phyloP scores from a whole-genome alignment of 805 yeast genomes.

The Starmera amethionina region DNA sequence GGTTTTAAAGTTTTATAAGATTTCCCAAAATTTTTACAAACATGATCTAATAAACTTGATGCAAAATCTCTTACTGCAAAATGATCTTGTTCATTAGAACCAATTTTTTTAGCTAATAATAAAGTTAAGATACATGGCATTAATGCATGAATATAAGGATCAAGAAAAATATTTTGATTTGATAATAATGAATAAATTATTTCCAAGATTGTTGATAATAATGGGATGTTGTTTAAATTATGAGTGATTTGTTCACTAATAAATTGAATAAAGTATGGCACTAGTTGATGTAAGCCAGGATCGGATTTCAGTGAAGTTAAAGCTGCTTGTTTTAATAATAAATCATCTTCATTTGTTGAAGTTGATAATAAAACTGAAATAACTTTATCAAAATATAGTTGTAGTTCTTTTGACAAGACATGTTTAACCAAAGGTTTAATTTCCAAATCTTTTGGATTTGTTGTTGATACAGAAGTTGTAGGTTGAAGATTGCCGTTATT shows the following conservation, averaged over 20 bases:
- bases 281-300: conserved; percentile 93
- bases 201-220: conserved; percentile 78
- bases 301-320: conserved; percentile 77
- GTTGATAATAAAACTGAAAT: conserved; percentile 64
- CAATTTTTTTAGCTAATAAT: conserved; percentile 82
- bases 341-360: conserved; percentile 30
- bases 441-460: conserved; percentile 33
- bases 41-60: conserved; percentile 68
- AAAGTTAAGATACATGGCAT: conserved; percentile 95
- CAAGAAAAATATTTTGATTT: conserved; percentile 79
- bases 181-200: conserved; percentile 77
- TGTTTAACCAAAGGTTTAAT: conserved; percentile 92
- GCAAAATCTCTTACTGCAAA: conserved; percentile 78
- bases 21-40: conserved; percentile 72
- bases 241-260: conserved; percentile 92
- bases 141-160: conserved; percentile 91
- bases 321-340: conserved; percentile 63
- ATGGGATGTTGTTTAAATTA: conserved; percentile 61
- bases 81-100: conserved; percentile 31
- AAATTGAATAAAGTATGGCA: conserved; percentile 93
- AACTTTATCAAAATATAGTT: conserved; percentile 85
- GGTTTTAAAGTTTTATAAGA: conserved; percentile 86
- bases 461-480: conserved; percentile 23
- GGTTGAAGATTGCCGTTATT: conserved; percentile 7
- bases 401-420: conserved; percentile 87